Conservation (phyloP, 2,329 filamentous ascomycete species). For the Chaetomiaceae sp. region DNA sequence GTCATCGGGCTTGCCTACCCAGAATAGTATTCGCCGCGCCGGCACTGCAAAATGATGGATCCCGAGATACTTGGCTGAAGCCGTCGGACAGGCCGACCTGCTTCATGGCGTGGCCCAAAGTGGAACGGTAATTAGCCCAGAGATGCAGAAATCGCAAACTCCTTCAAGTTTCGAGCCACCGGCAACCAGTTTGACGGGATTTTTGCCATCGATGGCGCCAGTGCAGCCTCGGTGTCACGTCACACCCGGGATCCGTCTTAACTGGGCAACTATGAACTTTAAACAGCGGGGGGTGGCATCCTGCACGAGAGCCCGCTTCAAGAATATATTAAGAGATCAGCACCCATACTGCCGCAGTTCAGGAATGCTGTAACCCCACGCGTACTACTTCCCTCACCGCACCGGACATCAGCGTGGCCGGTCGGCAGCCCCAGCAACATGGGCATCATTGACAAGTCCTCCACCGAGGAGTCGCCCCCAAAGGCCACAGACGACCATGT, state of each 20-base stretch:
- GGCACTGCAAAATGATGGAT: no score
- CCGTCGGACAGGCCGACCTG: neutral
- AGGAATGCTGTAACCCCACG: neutral
- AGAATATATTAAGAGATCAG: constrained; percentile 9
- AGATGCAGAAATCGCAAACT: no score
- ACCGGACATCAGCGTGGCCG: neutral
- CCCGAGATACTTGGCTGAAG: no score
- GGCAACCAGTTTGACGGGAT: no score
- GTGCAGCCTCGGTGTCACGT: constrained; percentile 14
- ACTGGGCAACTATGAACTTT: neutral
- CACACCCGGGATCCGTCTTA: constrained; percentile 1
- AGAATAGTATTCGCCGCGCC: no score
- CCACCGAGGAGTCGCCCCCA: constrained; percentile 16
- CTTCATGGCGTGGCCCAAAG: neutral
- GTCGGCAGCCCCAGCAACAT: no score
- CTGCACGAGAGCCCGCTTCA: neutral
- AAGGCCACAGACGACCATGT: constrained; percentile 5
- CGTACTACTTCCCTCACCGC: neutral
- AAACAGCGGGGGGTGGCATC: neutral
- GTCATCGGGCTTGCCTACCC: constrained; percentile 1
- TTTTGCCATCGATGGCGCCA: constrained; percentile 21
- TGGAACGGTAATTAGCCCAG: no score
- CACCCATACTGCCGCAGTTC: neutral
- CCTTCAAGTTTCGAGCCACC: no score
- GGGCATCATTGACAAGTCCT: constrained; percentile 18